phyloP scores from a whole-genome alignment of 345 rosid genomes.

The Rhizophora apiculata region DNA sequence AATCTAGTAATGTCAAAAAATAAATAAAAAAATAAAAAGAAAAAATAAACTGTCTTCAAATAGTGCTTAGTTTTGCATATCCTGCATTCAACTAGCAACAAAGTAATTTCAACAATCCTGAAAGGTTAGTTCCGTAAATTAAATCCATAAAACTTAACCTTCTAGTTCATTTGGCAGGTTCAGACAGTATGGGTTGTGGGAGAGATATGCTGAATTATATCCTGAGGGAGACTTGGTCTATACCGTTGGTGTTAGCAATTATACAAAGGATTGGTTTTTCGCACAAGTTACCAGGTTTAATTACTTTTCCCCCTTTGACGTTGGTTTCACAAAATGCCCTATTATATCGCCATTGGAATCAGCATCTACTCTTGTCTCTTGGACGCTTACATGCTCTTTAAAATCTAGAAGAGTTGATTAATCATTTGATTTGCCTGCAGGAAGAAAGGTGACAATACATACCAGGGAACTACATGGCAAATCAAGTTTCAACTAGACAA shows the following conservation, averaged over 20 bases:
- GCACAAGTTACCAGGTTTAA: slow-evolving; percentile 25
- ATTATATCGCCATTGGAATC: too few relatives aligned
- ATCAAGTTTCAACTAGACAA: slow-evolving; percentile 10
- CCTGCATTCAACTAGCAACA: too few relatives aligned
- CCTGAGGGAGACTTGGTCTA: slow-evolving; percentile 18
- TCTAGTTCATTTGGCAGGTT: slow-evolving; percentile 15
- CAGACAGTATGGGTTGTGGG: slow-evolving; percentile 27
- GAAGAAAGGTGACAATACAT: slow-evolving; percentile 12
- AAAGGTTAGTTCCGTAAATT: too few relatives aligned
- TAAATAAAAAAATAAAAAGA: too few relatives aligned
- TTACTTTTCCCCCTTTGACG: neutral
- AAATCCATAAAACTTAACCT: neutral
- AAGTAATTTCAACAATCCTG: too few relatives aligned
- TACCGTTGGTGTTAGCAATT: slow-evolving; percentile 20
- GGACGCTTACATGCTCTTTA: too few relatives aligned
- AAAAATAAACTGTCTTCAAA: too few relatives aligned
- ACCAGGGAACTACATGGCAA: slow-evolving; percentile 24
- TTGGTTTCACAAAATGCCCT: too few relatives aligned
- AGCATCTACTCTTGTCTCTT: too few relatives aligned
- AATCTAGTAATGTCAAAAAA: too few relatives aligned
- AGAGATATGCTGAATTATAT: slow-evolving; percentile 19
- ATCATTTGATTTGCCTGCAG: neutral
- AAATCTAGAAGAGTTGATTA: too few relatives aligned
- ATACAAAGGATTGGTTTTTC: slow-evolving; percentile 23
- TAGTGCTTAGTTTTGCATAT: too few relatives aligned